Evolutionary conservation across 176 grass and related monocot species (phyloP), one percentile per base, ranked within the genome.

Genomic region (Alopecurus myosuroides): DNA sequence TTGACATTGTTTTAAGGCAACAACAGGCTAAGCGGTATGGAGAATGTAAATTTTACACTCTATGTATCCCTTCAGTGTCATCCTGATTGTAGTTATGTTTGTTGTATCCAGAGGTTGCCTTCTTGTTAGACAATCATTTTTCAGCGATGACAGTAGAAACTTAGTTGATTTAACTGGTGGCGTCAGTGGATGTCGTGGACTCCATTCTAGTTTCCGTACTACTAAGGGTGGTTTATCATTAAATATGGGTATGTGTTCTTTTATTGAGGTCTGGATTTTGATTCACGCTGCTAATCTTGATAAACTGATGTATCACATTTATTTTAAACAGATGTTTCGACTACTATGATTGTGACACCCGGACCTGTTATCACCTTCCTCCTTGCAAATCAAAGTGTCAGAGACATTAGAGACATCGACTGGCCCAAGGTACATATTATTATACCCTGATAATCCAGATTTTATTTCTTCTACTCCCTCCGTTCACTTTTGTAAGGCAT

Each of bases 1-100:
- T 95, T 37, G 95, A 98, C 84, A 93, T 95, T 85, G 82, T 93
- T 73, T 89, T 98, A 83, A 98, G 89, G 76, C 93, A 98, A 77
- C 95, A 93, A 31, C 95, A 98, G 51, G 95, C 95, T 74, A 98
- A 95, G 64, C 85, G 87, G 92, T 94, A 84, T 77, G 62, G 62
- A 66, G 20, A 76, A 53, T 35, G 2, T 61, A 50, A 50, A 18
- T 62, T 76, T n/a, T 55, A 25, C 61, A 74, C 53, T 52, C 31
- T 78, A 11, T 45, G 85, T 75, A 49, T 31, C 42, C 18, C n/a
- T 50, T 53, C 30, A 28, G 18, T 72, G 6, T 23, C n/a, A 56
- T 76, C 53, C 70, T 85, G 28, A 75, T 84, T 87, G 60, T 82
- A 75, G 77, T 77, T 88, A 17, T 79, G 18, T 68, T 77, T 88